Percentiles rank a stretch among this genome's conserved stretches.
Evolutionary conservation across 768 basidiomycete genomes (phyloP).

Genomic region (Tricholoma furcatifolium): DNA sequence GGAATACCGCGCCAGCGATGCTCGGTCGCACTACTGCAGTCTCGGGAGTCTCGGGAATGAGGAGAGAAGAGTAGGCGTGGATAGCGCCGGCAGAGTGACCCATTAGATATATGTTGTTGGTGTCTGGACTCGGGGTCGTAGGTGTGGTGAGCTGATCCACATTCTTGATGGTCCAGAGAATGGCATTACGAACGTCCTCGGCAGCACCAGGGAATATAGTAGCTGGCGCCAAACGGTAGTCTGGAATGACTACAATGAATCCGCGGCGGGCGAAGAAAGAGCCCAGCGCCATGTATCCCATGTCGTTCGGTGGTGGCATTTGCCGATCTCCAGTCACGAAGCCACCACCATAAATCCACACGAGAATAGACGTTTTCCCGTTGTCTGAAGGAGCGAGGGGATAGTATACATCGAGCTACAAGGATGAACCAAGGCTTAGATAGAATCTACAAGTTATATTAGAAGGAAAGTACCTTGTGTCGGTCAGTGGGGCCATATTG

Average conservation of each 20-base stretch:
- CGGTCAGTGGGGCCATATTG: constrained; percentile 52
- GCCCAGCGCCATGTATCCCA: constrained; percentile 56
- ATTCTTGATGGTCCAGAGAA: constrained; percentile 50
- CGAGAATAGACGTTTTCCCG: constrained; percentile 46
- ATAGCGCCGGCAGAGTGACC: constrained; percentile 65
- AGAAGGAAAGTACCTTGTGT: constrained; percentile 38
- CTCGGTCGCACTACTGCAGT: constrained; percentile 26
- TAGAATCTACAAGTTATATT: background rate
- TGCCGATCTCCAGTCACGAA: constrained; percentile 52
- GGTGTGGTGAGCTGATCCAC: constrained; percentile 26
- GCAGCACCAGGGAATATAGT: constrained; percentile 54
- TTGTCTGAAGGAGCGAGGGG: constrained; percentile 30
- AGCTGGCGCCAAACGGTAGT: constrained; percentile 64
- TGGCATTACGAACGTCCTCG: constrained; percentile 59
- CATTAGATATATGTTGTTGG: constrained; percentile 43
- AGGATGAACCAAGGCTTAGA: background rate
- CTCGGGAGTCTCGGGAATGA: constrained; percentile 33
- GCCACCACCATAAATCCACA: constrained; percentile 70
- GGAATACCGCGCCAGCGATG: constrained; percentile 46
- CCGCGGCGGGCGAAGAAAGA: constrained; percentile 61
- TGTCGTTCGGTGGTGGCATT: constrained; percentile 43
- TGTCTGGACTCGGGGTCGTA: constrained; percentile 35
- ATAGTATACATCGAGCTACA: constrained; percentile 60
- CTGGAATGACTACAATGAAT: constrained; percentile 62
- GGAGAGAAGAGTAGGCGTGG: constrained; percentile 44